These are phyloP conservation scores for Volvariella surrecta DNA, from an alignment of 1,284 basidiomycete species.

Conservation along the genomic window DNA sequence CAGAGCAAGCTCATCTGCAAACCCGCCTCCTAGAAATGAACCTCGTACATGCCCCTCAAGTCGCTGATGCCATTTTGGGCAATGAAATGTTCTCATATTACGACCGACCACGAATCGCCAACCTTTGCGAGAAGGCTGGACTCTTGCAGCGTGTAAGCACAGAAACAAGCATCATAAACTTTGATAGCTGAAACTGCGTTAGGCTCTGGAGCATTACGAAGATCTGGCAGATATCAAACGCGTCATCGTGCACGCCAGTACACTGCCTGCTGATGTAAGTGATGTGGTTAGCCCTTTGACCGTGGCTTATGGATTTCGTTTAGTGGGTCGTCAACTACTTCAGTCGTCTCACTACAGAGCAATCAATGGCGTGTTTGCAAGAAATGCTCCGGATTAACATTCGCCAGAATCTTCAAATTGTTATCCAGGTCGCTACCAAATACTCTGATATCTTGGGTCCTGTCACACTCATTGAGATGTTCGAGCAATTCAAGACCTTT, in stretches of 20 bases:
- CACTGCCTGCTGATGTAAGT: conserved; percentile 77
- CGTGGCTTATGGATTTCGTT: conserved; percentile 7
- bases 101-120: conserved; percentile 94
- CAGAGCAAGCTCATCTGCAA: conserved; percentile 94
- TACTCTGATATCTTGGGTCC: conserved; percentile 98
- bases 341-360: conserved; percentile 96
- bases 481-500: conserved; percentile 97
- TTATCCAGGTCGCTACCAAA: conserved; percentile 98
- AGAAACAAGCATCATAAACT: too few relatives aligned
- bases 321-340: conserved; percentile 99
- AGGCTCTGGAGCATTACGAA: conserved; percentile 98
- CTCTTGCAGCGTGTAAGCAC: conserved; percentile 77
- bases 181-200: too few relatives aligned
- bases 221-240: conserved; percentile 98
- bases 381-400: conserved; percentile 99
- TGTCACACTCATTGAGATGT: conserved; percentile 97
- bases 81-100: conserved; percentile 99
- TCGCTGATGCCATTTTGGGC: conserved; percentile 97
- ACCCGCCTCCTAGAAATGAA: conserved; percentile 99
- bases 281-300: conserved; percentile 4
- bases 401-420: conserved; percentile 94
- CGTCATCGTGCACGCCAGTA: conserved; percentile 89
- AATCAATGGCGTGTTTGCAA: conserved; percentile 92
- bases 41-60: conserved; percentile 94
- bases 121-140: conserved; percentile 98